Percentiles rank a stretch among this genome's conserved stretches.
phyloP scores from a whole-genome alignment of 257 asterid species.

The Solanum gracilifrons region DNA sequence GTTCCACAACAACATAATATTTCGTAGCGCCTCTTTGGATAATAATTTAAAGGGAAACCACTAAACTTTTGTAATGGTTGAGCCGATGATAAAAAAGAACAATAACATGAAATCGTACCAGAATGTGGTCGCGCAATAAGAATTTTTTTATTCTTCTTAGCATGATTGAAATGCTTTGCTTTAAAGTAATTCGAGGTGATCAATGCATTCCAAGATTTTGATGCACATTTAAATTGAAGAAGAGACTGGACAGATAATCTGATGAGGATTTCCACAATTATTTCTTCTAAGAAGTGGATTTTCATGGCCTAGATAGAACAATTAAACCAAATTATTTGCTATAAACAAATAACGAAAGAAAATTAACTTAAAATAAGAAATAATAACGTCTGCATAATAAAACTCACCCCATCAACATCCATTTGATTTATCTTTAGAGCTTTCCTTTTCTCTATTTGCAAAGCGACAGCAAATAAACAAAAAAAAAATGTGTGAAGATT shows the following conservation, averaged over 20 bases:
- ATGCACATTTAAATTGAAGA: too few relatives aligned
- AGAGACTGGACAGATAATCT: not conserved
- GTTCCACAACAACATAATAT: not conserved
- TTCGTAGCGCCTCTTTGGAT: not conserved
- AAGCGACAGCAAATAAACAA: too few relatives aligned
- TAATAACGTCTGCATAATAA: too few relatives aligned
- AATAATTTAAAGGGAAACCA: not conserved
- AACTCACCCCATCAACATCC: too few relatives aligned
- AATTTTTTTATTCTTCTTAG: not conserved
- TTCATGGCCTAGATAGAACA: not conserved
- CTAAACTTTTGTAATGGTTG: not conserved
- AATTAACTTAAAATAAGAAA: too few relatives aligned
- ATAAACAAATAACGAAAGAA: too few relatives aligned
- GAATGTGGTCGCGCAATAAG: fast-evolving
- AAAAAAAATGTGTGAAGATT: too few relatives aligned
- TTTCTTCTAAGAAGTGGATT: not conserved
- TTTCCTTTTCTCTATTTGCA: too few relatives aligned
- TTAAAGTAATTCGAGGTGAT: not conserved
- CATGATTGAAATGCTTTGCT: not conserved
- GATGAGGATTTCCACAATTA: not conserved
- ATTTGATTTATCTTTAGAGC: too few relatives aligned
- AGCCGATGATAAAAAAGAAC: not conserved
- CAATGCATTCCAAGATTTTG: not conserved
- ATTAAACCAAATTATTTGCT: not conserved
- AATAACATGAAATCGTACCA: not conserved